Evolutionary conservation across 257 asterid species (phyloP), one percentile per base, ranked within the genome.

Genomic region (Jacaranda mimosifolia): DNA sequence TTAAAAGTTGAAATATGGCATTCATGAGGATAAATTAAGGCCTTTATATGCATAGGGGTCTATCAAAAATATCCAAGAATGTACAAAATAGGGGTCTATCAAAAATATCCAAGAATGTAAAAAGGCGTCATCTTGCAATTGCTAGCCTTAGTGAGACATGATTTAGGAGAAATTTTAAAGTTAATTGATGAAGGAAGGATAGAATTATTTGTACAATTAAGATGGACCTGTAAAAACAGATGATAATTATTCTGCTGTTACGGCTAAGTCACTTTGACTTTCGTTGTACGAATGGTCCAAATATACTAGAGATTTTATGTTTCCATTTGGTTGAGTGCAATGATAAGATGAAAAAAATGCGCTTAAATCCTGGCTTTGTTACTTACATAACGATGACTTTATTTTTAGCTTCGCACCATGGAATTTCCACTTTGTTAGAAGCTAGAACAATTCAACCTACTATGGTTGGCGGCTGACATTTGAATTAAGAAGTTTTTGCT

Each of bases 91-190:
- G 40, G 64, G 13, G 5, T 19, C 15, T 10, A 6, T 42, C 0
- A n/a, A 10, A 17, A 17, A 2, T 62, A 66, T 32, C 62, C 64
- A 63, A 26, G 79, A 36, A 55, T 55, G 43, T 17, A 14, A 68
- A 26, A 35, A 32, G 21, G 43, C 17, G 11, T 60, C 38, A 55
- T 21, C 12, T 14, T 77, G 10, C 71, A 5, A 48, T 69, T 39
- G 52, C 68, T 77, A 42, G 21, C 13, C n/a, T 42, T 76, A 40
- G 70, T 32, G 5, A 48, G 63, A 57, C 32, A 26, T 39, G 63
- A 68, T 45, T 77, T 45, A 7, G 58, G 81, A 46, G 42, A 45
- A 53, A 58, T 58, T 70, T 46, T 46, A 32, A 32, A n/a, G 42
- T 39, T 74, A 53, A 7, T 59, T 18, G 4, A 45, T 39, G 21